These are phyloP conservation scores for Hawksworthiomyces lignivorus DNA, from an alignment of 2,329 filamentous ascomycete genomes.

Conservation along the genomic window DNA sequence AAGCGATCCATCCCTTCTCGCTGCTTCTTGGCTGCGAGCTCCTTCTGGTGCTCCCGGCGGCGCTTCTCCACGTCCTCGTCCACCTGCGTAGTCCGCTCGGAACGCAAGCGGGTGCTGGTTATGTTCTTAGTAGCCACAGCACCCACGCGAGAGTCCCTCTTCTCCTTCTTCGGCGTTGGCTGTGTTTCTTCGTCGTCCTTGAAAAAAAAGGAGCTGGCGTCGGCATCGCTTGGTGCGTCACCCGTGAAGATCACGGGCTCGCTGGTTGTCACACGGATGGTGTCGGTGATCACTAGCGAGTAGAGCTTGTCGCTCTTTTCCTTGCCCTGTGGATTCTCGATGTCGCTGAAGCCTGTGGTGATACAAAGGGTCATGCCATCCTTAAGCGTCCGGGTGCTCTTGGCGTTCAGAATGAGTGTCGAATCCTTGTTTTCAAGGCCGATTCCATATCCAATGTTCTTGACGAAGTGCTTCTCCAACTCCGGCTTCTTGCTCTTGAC, in stretches of 20 bases:
- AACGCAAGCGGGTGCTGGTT: conserved; percentile 84
- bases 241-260: conserved; percentile 88
- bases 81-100: conserved; percentile 78
- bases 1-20: conserved; percentile 80
- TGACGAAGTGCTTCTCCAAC: conserved; percentile 88
- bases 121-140: conserved; percentile 93
- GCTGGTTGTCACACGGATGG: conserved; percentile 73
- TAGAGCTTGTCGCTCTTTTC: conserved; percentile 87
- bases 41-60: conserved; percentile 86
- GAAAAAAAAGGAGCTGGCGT: conserved; percentile 97
- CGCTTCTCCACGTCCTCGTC: conserved; percentile 86
- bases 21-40: conserved; percentile 79
- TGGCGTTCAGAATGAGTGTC: conserved; percentile 76
- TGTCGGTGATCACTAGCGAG: conserved; percentile 85
- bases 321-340: conserved; percentile 78
- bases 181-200: conserved; percentile 89
- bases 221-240: conserved; percentile 82
- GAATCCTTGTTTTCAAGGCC: conserved; percentile 85
- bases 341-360: conserved; percentile 81
- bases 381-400: conserved; percentile 75
- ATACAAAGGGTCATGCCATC: conserved; percentile 96
- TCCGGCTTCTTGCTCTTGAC: conserved; percentile 90
- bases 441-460: conserved; percentile 85
- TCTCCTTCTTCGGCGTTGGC: conserved; percentile 82
- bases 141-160: conserved; percentile 73